These are phyloP conservation scores for Xenosphaeropsis pyriputrescens DNA, from an alignment of 2,329 filamentous ascomycete species.

Conservation along the genomic window DNA sequence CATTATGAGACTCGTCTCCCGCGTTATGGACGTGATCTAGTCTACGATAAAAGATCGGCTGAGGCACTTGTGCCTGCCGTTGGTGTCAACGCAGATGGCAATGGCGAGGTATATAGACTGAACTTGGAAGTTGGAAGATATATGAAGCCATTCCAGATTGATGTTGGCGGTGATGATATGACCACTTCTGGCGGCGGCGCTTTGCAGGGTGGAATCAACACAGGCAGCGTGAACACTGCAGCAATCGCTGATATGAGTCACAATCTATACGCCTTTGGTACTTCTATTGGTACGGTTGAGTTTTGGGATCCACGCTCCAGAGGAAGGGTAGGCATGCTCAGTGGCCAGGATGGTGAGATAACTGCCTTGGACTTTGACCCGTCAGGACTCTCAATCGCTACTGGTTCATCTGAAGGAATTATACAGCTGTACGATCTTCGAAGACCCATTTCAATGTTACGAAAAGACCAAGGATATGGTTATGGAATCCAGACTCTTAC, in stretches of 20 bases:
- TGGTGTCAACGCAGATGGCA: slow-evolving; percentile 71
- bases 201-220: slow-evolving; percentile 73
- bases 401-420: slow-evolving; percentile 77
- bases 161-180: slow-evolving; percentile 74
- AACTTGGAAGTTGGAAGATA: slow-evolving; percentile 88
- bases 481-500: slow-evolving; percentile 79
- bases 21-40: slow-evolving; percentile 78
- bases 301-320: slow-evolving; percentile 89
- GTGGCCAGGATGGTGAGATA: slow-evolving; percentile 55
- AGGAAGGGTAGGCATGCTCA: slow-evolving; percentile 64
- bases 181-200: slow-evolving; percentile 51
- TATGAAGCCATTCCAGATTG: slow-evolving; percentile 86
- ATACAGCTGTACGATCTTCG: slow-evolving; percentile 87
- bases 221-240: slow-evolving; percentile 75
- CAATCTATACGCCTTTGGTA: slow-evolving; percentile 85
- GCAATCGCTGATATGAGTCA: slow-evolving; percentile 81
- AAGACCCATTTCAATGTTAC: slow-evolving; percentile 69
- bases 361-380: slow-evolving; percentile 78
- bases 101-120: slow-evolving; percentile 83
- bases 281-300: slow-evolving; percentile 86
- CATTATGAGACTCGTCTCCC: slow-evolving; percentile 86
- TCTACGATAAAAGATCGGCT: slow-evolving; percentile 69
- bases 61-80: slow-evolving; percentile 82
- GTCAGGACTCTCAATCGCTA: slow-evolving; percentile 72
- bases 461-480: slow-evolving; percentile 92